Base-by-base conservation (phyloP, 176 grass and related monocot species). In the Tillandsia fasciculata region DNA sequence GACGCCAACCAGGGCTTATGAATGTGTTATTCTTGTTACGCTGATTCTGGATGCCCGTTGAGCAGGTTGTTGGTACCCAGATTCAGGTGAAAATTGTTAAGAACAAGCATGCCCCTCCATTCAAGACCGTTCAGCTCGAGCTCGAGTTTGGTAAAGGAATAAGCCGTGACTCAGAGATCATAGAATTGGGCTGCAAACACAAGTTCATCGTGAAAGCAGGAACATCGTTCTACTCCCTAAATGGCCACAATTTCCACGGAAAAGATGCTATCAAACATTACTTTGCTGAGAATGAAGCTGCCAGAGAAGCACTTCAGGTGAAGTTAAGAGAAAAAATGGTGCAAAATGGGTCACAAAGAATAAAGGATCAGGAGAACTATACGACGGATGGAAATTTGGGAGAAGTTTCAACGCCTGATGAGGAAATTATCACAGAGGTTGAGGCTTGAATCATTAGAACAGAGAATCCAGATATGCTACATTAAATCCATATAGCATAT, bases 141-240 rank as follows among this genome's bases (percentile, higher is more conserved):
- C 76, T 97, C 61, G 93, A 92, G 61, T 97, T 89, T 76, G 93
- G 89, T 13, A 97, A 92, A 73, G 89, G 89, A 18, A 92, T 97
- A 78, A 81, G 58, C 73, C 81, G 86, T 59, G 83, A 82, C 23
- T 97, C 86, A 10, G 93, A 96, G 66, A 74, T 97, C 74, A 26
- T 92, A 59, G 93, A 92, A 53, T 54, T 92, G 2, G 89, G 86
- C 8, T 8, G 83, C 42, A 97, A 97, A 71, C 73, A 87, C 82
- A 90, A 90, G 68, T 78, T 84, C 74, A 49, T 96, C 15, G 66
- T 67, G 28, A 91, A 87, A 74, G 12, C 17, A 20, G 68, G 76
- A 1, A 66, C 66, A 52, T 29, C 77, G 0, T 69, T n/a, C 3
- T 92, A 96, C 67, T 15, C 7, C 49, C 89, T 87, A 70, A 81